A percentile compares a stretch with the other conserved stretches of the same genome.
Evolutionary conservation across 75 land plant genomes (phyloP).

Genomic region (Pinus taeda): DNA sequence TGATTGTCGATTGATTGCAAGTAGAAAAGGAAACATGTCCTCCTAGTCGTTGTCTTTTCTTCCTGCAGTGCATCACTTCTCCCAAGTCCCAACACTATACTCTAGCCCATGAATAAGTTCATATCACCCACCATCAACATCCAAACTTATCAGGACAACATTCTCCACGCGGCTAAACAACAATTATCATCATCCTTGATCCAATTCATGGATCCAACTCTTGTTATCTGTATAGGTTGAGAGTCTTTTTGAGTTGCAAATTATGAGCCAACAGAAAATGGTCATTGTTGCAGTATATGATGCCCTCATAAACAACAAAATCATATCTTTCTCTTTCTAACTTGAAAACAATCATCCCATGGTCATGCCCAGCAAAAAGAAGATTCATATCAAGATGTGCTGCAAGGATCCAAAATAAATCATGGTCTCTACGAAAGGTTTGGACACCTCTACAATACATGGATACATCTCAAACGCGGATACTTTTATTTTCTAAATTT

Average conservation of each 20-base stretch:
- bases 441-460: conserved; percentile 30
- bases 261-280: conserved; percentile 39
- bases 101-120: too few species aligned
- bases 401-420: conserved; percentile 49
- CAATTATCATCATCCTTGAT: conserved; percentile 49
- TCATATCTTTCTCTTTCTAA: conserved; percentile 41
- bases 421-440: conserved; percentile 47
- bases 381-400: conserved; percentile 59
- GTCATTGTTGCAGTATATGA: conserved; percentile 40
- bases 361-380: conserved; percentile 72
- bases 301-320: conserved; percentile 21
- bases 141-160: conserved; percentile 21
- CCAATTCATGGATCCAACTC: conserved; percentile 52
- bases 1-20: too few species aligned
- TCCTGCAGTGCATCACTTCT: too few species aligned
- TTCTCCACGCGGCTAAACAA: conserved; percentile 64
- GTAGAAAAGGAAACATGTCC: too few species aligned
- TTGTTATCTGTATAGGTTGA: conserved; percentile 37
- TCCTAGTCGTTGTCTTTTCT: too few species aligned
- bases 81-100: too few species aligned
- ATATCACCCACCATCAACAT: too few species aligned
- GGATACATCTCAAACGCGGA: conserved; percentile 52
- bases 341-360: conserved; percentile 63
- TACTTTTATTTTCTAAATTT: conserved; percentile 67
- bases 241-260: conserved; percentile 33